phyloP scores from a whole-genome alignment of 2,329 filamentous ascomycete species.

The Ophiocordyceps camponoti-saundersi region DNA sequence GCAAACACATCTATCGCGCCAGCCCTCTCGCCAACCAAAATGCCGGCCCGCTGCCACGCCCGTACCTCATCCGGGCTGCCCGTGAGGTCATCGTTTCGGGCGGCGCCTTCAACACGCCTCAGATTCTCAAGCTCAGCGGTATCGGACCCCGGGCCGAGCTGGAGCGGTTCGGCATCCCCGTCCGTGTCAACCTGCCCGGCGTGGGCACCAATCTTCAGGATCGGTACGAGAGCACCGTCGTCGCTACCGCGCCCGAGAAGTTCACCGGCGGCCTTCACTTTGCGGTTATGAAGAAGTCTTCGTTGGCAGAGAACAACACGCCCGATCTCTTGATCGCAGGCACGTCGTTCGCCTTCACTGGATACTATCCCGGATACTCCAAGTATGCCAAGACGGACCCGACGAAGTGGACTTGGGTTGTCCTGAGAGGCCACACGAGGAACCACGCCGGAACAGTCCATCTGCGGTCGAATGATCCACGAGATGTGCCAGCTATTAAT shows the following conservation, averaged over 20 bases:
- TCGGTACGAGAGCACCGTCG: slow-evolving; percentile 10
- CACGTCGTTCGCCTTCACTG: slow-evolving; percentile 10
- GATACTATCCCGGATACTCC: slow-evolving; percentile 12
- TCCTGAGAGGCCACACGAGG: slow-evolving; percentile 42
- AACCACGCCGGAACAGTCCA: slow-evolving; percentile 45
- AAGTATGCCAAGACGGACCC: slow-evolving; percentile 6
- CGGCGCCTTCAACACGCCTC: slow-evolving; percentile 28
- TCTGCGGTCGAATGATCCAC: slow-evolving; percentile 42
- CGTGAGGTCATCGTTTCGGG: slow-evolving; percentile 30
- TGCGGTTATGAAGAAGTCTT: slow-evolving; percentile 11
- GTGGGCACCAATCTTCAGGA: slow-evolving; percentile 37
- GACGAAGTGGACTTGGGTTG: slow-evolving; percentile 20
- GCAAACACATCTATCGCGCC: slow-evolving; percentile 22
- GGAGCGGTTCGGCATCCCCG: slow-evolving; percentile 24
- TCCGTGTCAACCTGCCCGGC: slow-evolving; percentile 39
- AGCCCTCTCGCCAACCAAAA: slow-evolving; percentile 16
- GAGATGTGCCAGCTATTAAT: slow-evolving; percentile 43
- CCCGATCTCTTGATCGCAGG: slow-evolving; percentile 13
- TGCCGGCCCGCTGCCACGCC: slow-evolving; percentile 4
- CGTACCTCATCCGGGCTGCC: slow-evolving; percentile 11
- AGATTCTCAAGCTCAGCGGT: slow-evolving; percentile 28
- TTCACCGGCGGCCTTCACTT: slow-evolving; percentile 7
- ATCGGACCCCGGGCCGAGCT: slow-evolving; percentile 23
- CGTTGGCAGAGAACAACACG: slow-evolving; percentile 8
- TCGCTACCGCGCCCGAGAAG: neutral